A percentile compares a stretch with the other conserved stretches of the same genome.
phyloP scores from a whole-genome alignment of 2,329 filamentous ascomycete genomes.

The Botrytis hyacinthi region DNA sequence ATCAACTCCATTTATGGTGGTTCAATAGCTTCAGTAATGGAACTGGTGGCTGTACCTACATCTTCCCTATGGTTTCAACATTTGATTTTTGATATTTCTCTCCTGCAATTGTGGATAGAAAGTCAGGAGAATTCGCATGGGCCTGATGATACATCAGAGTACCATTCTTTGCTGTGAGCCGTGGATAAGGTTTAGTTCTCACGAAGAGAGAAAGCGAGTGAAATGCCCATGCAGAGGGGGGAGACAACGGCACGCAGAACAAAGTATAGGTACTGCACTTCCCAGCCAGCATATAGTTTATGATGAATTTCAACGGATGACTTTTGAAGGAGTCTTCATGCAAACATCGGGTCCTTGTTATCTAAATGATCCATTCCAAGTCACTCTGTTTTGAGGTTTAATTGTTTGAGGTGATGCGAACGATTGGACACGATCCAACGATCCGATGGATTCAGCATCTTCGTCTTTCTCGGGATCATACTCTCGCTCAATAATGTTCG shows the following conservation, averaged over 20 bases:
- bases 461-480: slow-evolving; percentile 12
- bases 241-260: background rate
- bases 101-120: background rate
- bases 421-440: background rate
- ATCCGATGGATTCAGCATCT: slow-evolving; percentile 12
- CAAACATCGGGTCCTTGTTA: background rate
- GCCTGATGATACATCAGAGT: background rate
- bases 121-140: no score
- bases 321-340: background rate
- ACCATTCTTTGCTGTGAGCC: background rate
- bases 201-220: background rate
- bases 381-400: background rate
- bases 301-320: background rate
- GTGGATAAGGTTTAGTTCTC: background rate
- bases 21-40: background rate
- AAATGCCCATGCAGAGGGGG: background rate
- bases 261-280: background rate
- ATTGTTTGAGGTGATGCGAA: background rate
- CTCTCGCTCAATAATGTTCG: slow-evolving; percentile 6
- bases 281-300: background rate
- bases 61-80: no score
- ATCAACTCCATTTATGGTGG: background rate
- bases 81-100: background rate
- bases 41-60: background rate
- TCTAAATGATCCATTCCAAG: slow-evolving; percentile 7